Evolutionary conservation across 768 basidiomycete species (phyloP).

Genomic region (Pleurotus eryngii): DNA sequence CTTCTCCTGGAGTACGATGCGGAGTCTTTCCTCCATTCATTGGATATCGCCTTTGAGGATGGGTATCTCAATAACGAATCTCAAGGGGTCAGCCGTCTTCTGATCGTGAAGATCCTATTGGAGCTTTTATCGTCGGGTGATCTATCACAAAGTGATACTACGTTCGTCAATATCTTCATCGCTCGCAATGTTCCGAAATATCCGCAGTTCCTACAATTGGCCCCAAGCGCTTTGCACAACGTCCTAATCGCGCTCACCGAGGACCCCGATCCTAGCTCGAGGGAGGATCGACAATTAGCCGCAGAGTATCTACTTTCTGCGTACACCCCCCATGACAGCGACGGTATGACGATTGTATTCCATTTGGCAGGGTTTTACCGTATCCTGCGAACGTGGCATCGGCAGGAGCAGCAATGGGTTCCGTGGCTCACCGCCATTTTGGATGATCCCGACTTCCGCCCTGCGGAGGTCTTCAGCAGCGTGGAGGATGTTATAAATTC

Average conservation of each 20-base stretch:
- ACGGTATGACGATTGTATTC: slow-evolving; percentile 66
- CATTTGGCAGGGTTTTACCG: slow-evolving; percentile 86
- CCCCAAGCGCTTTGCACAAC: slow-evolving; percentile 64
- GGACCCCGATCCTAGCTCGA: slow-evolving; percentile 71
- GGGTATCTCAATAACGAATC: slow-evolving; percentile 80
- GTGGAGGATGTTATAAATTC: slow-evolving; percentile 58
- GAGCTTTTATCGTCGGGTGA: slow-evolving; percentile 64
- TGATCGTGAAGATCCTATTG: slow-evolving; percentile 79
- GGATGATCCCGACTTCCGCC: slow-evolving; percentile 61
- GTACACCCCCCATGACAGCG: slow-evolving; percentile 81
- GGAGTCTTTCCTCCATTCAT: slow-evolving; percentile 88
- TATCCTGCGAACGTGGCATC: slow-evolving; percentile 80
- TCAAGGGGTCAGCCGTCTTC: slow-evolving; percentile 65
- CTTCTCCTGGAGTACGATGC: slow-evolving; percentile 85
- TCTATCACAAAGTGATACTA: slow-evolving; percentile 59
- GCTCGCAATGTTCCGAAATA: slow-evolving; percentile 97
- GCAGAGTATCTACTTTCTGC: slow-evolving; percentile 90
- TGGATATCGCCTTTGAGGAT: slow-evolving; percentile 96
- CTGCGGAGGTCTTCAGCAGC: slow-evolving; percentile 60
- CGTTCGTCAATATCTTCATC: slow-evolving; percentile 92
- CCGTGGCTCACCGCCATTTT: slow-evolving; percentile 71
- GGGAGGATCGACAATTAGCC: slow-evolving; percentile 93
- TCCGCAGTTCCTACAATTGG: slow-evolving; percentile 74
- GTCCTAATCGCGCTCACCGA: slow-evolving; percentile 77
- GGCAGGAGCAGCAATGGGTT: slow-evolving; percentile 74